Base-by-base conservation (phyloP, 208 protist species). In the Lotmaria passim region DNA sequence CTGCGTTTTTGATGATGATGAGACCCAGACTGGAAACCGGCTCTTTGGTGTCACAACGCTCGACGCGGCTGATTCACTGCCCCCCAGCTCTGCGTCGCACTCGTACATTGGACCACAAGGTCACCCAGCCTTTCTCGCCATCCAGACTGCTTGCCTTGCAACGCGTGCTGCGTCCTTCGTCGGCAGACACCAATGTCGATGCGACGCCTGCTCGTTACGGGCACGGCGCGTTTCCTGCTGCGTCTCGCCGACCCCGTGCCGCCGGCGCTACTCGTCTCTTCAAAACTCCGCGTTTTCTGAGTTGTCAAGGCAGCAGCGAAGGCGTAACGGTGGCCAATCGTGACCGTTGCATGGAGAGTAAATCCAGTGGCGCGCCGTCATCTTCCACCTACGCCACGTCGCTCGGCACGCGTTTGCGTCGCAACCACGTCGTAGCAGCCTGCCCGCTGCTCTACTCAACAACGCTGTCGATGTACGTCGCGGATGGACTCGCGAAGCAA, bases 401-500 rank as follows among this genome's bases (percentile, higher is more conserved):
- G 0, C 23, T 53, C 12, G 34, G 44, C 21, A 34, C 46, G 28
- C 63, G 23, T 17, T 50, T 77, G 21, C 53, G 57, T 17, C 71
- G 71, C 48, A 77, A 57, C 33, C 38, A 44, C 43, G 24, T 71
- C 44, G 12, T 41, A 0, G 33, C 30, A 7, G 39, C 63, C 28
- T 77, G 71, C 30, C 71, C 71, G 11, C 46, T 51, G 14, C 71
- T 77, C 28, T 77, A 70, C 51, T 39, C 58, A 3, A 26, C 30
- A 7, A 30, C 58, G 41, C 23, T 53, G 19, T 21, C 58, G 23
- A 12, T 8, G 5, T 28, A 3, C 5, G 44, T 64, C 5, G 15
- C n/a, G 8, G 43, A 64, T 17, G 43, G 26, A 21, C 43, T 64
- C 44, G 41, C 44, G 41, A 21, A 10, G n/a, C 23, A 19, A 3